Conservation (phyloP, 176 grass and related monocot genomes). For the Elymus sibiricus region DNA sequence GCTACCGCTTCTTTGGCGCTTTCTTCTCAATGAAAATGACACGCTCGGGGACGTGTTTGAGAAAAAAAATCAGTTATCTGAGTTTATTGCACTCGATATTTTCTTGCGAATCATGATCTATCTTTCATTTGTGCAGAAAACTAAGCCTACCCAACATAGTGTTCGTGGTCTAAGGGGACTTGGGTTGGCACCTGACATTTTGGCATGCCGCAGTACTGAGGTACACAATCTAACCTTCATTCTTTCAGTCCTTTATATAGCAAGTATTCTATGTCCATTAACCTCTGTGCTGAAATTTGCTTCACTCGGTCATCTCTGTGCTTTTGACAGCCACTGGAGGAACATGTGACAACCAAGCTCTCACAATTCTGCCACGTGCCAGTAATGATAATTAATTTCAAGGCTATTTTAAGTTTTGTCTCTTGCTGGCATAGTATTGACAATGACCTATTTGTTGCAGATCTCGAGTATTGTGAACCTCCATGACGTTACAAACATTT, state of each 20-base stretch:
- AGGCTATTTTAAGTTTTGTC: slow-evolving; percentile 21
- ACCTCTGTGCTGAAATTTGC: neutral
- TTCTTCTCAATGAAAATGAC: no score
- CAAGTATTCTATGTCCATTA: neutral
- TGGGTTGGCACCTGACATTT: slow-evolving; percentile 84
- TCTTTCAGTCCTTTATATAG: slow-evolving; percentile 4
- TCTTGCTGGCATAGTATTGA: slow-evolving; percentile 2
- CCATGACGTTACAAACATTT: slow-evolving; percentile 95
- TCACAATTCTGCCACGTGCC: slow-evolving; percentile 93
- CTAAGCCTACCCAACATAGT: slow-evolving; percentile 97
- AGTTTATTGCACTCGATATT: neutral
- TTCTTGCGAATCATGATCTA: slow-evolving; percentile 26
- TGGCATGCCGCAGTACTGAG: slow-evolving; percentile 83
- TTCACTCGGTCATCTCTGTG: slow-evolving; percentile 11
- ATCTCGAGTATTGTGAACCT: slow-evolving; percentile 71
- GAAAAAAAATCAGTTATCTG: neutral
- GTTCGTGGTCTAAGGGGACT: slow-evolving; percentile 85
- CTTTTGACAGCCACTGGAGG: slow-evolving; percentile 60
- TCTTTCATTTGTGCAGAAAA: slow-evolving; percentile 66
- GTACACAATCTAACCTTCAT: slow-evolving; percentile 35
- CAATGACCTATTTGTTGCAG: slow-evolving; percentile 50
- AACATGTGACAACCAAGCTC: slow-evolving; percentile 79
- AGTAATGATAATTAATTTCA: slow-evolving; percentile 44
- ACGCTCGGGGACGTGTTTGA: no score
- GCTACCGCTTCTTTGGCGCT: no score